Evolutionary conservation across 768 basidiomycete genomes (phyloP).

Genomic region (Psilocybe sp.): DNA sequence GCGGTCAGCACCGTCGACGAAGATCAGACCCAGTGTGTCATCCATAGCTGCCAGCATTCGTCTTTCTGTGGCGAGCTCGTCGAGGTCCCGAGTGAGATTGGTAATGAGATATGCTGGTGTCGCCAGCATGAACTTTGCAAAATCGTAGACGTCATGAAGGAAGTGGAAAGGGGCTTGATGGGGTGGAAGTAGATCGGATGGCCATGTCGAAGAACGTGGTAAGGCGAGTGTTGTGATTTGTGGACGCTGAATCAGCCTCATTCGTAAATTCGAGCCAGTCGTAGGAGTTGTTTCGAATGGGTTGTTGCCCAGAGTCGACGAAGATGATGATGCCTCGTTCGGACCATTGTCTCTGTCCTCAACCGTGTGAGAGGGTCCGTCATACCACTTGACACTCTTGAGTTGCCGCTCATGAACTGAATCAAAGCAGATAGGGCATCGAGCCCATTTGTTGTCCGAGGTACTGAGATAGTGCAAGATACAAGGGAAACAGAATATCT

Average conservation of each 20-base stretch:
- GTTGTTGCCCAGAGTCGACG: slow-evolving; percentile 28
- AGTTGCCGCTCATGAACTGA: slow-evolving; percentile 87
- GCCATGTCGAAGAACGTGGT: slow-evolving; percentile 91
- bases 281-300: slow-evolving; percentile 38
- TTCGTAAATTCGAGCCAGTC: slow-evolving; percentile 61
- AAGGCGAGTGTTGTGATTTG: slow-evolving; percentile 94
- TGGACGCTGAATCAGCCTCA: slow-evolving; percentile 91
- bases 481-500: slow-evolving; percentile 96
- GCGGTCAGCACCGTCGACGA: slow-evolving; percentile 75
- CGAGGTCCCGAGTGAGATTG: slow-evolving; percentile 71
- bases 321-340: slow-evolving; percentile 43
- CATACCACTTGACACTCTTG: slow-evolving; percentile 91
- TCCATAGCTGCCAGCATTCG: slow-evolving; percentile 59
- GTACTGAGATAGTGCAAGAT: slow-evolving; percentile 87
- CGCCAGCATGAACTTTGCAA: slow-evolving; percentile 95
- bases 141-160: slow-evolving; percentile 84
- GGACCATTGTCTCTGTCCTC: slow-evolving; percentile 27
- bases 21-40: slow-evolving; percentile 76
- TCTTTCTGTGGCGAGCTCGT: slow-evolving; percentile 70
- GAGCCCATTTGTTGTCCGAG: slow-evolving; percentile 86
- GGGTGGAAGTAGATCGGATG: slow-evolving; percentile 86
- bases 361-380: slow-evolving; percentile 38
- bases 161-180: slow-evolving; percentile 96
- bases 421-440: slow-evolving; percentile 96
- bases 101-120: slow-evolving; percentile 80